Base-by-base conservation (phyloP, 352 stramenopile genomes). In the Pythium rhizo-oryzae region DNA sequence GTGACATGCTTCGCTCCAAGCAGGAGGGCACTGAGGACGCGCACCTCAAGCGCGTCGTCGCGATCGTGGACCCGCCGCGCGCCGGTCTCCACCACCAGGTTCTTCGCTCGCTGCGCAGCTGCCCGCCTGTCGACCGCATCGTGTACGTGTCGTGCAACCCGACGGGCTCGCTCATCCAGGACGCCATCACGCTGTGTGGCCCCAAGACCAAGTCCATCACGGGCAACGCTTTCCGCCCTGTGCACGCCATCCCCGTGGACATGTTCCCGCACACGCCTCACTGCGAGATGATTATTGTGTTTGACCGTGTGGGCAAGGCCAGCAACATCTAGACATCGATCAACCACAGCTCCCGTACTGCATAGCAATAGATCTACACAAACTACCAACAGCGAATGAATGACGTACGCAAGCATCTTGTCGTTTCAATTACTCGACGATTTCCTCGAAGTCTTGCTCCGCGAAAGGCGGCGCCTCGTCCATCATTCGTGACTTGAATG, bases 141-240 rank as follows among this genome's bases (percentile, higher is more conserved):
- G 87, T 99, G 23, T 99, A 99, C 74, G 97, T 99, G 54, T 99
- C 92, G 39, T 99, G 97, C 83, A 99, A 99, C 81, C 97, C 98
- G 19, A 99, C 94, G 2, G 96, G 92, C 43, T 98, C 93, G 54
- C 85, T 99, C 57, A 84, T 98, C 11, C 80, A 94, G 65, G 86
- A 96, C 61, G 86, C 85, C 5, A 75, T 89, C 65, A 93, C 76
- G 53, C 85, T 99, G 16, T 99, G 98, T 72, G 79, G 86, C 11
- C 94, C 96, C 21, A 90, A 93, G 52, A 98, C 94, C 21, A 99
- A 98, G 74, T 94, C 92, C 37, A 87, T 98, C 52, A 81, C 81
- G 30, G 97, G 97, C 41, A 71, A 87, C 24, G 82, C 97, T 1
- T 99, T 99, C 75, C 77, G 88, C 51, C 89, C 92, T 18, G 93